Evolutionary conservation across 129 eudicot species (phyloP).

Genomic region (Helianthus annuus): HanXRQr2.0-SUNRISE NC_035447.2:103404233-103404732

Average conservation of each 20-base stretch:
- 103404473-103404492: slow-evolving; percentile 76
- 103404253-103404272: too few species aligned
- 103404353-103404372: neutral
- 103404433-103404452: neutral
- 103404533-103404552: slow-evolving; percentile 64
- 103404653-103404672: slow-evolving; percentile 89
- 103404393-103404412: neutral
- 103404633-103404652: slow-evolving; percentile 74
- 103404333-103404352: too few species aligned
- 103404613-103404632: slow-evolving; percentile 78
- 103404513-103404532: slow-evolving; percentile 77
- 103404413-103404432: neutral
- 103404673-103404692: slow-evolving; percentile 14
- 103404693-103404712: slow-evolving; percentile 3
- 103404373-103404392: neutral
- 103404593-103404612: slow-evolving; percentile 58
- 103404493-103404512: slow-evolving; percentile 73
- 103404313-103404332: too few species aligned
- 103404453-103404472: neutral
- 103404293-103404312: too few species aligned
- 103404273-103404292: too few species aligned
- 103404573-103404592: slow-evolving; percentile 59
- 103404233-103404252: too few species aligned
- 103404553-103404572: slow-evolving; percentile 82
- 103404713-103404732: neutral